A percentile compares a stretch with the other conserved stretches of the same genome.
Evolutionary conservation across 164 flowering plant genomes (phyloP).

Genomic region (Magnolia changhungtana): DNA sequence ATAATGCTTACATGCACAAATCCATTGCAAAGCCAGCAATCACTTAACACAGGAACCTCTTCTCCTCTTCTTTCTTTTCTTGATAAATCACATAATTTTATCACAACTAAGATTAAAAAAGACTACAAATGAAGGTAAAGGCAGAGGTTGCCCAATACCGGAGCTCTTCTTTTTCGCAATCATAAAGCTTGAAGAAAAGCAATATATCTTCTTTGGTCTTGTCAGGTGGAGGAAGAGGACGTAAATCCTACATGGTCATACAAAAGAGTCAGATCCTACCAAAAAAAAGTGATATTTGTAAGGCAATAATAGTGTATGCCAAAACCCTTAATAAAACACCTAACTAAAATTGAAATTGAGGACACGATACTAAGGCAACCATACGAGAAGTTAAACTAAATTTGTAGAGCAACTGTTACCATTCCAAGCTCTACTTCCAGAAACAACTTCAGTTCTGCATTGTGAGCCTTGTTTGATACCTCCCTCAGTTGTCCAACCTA

Average conservation of each 20-base stretch:
- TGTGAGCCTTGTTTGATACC: constrained; percentile 65
- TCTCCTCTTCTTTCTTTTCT: too few species aligned
- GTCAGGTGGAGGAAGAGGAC: constrained; percentile 70
- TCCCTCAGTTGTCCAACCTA: constrained; percentile 88
- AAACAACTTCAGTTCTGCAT: constrained; percentile 77
- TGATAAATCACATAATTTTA: too few species aligned
- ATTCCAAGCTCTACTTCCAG: constrained; percentile 72
- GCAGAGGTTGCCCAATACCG: constrained; percentile 34
- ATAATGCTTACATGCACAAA: neutral
- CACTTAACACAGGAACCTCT: too few species aligned
- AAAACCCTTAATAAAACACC: neutral
- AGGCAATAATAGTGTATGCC: neutral
- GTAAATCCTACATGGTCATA: constrained; percentile 49
- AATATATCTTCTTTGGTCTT: constrained; percentile 83
- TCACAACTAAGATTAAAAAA: too few species aligned
- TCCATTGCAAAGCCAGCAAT: neutral
- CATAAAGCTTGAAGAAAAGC: constrained; percentile 93
- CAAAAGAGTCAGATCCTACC: neutral
- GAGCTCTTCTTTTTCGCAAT: constrained; percentile 78
- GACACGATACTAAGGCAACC: neutral
- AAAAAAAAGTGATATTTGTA: neutral
- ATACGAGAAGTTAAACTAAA: neutral
- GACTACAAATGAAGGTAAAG: neutral
- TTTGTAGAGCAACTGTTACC: constrained; percentile 35
- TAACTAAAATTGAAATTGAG: neutral